Evolutionary conservation across 371 early-diverging fungal genomes (phyloP).

Genomic region (Mucor ambiguus): DNA sequence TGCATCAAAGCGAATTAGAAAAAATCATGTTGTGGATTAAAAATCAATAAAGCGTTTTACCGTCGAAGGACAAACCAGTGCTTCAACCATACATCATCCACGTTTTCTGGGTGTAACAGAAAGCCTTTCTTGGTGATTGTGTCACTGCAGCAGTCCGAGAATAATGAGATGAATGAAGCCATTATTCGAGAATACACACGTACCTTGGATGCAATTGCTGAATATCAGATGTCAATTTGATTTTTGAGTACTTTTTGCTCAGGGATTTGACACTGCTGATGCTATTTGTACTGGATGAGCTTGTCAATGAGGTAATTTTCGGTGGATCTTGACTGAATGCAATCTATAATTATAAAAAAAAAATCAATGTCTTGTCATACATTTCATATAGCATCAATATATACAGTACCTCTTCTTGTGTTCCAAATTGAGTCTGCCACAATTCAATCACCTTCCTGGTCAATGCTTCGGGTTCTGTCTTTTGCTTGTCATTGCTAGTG

Average conservation of each 20-base stretch:
- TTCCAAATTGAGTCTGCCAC: slow-evolving; percentile 48
- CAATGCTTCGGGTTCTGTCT: slow-evolving; percentile 17
- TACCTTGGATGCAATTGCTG: slow-evolving; percentile 33
- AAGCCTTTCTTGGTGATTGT: slow-evolving; percentile 57
- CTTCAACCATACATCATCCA: slow-evolving; percentile 35
- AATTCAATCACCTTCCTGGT: slow-evolving; percentile 38
- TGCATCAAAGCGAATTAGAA: neutral
- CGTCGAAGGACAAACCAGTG: slow-evolving; percentile 44
- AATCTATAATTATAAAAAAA: slow-evolving; percentile 18
- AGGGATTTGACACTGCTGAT: neutral
- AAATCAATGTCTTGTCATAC: neutral
- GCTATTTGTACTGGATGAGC: slow-evolving; percentile 18
- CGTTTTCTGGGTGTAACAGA: slow-evolving; percentile 46
- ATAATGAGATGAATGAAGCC: slow-evolving; percentile 35
- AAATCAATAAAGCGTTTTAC: slow-evolving; percentile 21
- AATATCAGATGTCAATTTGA: slow-evolving; percentile 28
- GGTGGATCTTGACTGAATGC: slow-evolving; percentile 34
- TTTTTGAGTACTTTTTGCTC: slow-evolving; percentile 21
- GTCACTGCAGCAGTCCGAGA: slow-evolving; percentile 40
- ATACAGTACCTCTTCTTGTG: slow-evolving; percentile 45
- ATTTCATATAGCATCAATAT: neutral
- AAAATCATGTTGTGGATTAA: neutral
- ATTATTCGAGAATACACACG: slow-evolving; percentile 9
- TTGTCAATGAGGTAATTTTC: slow-evolving; percentile 9
- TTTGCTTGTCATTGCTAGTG: neutral